Conservation (phyloP, 2,329 filamentous ascomycete genomes). For the Graphium sp. region DNA sequence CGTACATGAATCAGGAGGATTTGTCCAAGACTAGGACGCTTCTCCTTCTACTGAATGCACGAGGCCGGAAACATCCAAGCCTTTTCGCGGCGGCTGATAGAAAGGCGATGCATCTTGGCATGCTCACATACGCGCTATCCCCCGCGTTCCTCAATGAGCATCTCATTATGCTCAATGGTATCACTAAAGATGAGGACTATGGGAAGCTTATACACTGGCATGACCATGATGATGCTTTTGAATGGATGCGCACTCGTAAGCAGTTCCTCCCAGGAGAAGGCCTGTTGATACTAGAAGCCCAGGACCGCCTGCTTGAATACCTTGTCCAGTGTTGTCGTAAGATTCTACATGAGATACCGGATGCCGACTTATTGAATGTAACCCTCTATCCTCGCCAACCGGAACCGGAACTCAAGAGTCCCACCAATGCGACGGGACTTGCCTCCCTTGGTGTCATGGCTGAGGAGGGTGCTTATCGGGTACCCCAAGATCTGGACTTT, state of each 20-base stretch:
- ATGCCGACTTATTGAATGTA: slow-evolving; percentile 11
- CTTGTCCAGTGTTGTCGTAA: slow-evolving; percentile 25
- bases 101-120: slow-evolving; percentile 14
- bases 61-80: slow-evolving; percentile 26
- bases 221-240: slow-evolving; percentile 16
- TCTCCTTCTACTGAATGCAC: slow-evolving; percentile 31
- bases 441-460: slow-evolving; percentile 20
- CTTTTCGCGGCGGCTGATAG: slow-evolving; percentile 29
- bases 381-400: slow-evolving; percentile 16
- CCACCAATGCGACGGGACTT: slow-evolving; percentile 14
- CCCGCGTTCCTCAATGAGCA: slow-evolving; percentile 13
- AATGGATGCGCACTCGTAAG: slow-evolving; percentile 15
- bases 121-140: slow-evolving; percentile 9
- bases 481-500: slow-evolving; percentile 28
- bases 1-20: slow-evolving; percentile 41
- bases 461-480: slow-evolving; percentile 33
- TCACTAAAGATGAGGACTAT: slow-evolving; percentile 13
- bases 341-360: slow-evolving; percentile 33
- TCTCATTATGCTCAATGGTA: slow-evolving; percentile 17
- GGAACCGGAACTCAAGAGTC: slow-evolving; percentile 15
- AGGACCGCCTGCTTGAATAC: slow-evolving; percentile 28
- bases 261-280: slow-evolving; percentile 27
- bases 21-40: slow-evolving; percentile 23
- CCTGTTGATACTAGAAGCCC: slow-evolving; percentile 30
- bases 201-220: slow-evolving; percentile 17